phyloP scores from a whole-genome alignment of 768 basidiomycete genomes.

The Rhodosporidiobolus sp. region DNA sequence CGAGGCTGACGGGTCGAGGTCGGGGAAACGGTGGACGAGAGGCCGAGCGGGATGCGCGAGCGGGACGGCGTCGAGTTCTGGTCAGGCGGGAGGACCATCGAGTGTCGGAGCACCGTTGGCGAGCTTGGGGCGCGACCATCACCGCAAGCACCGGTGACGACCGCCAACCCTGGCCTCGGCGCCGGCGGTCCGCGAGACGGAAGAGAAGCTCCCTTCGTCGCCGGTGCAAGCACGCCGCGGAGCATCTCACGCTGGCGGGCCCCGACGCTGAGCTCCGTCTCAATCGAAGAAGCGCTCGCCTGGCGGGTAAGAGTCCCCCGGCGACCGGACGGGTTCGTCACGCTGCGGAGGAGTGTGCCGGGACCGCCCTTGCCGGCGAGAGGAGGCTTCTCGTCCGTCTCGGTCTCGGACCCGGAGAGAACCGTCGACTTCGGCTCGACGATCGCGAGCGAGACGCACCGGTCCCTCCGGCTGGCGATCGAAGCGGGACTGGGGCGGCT shows the following conservation, averaged over 20 bases:
- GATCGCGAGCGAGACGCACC: slow-evolving; percentile 31
- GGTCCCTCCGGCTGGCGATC: slow-evolving; percentile 24
- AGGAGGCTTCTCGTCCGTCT: slow-evolving; percentile 2
- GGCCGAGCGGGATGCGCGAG: neutral
- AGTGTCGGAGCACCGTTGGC: neutral
- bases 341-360: neutral
- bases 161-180: slow-evolving; percentile 15
- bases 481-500: slow-evolving; percentile 10
- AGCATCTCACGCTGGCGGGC: slow-evolving; percentile 38
- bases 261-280: slow-evolving; percentile 28
- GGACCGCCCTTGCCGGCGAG: neutral
- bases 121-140: neutral
- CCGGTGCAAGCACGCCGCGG: slow-evolving; percentile 18
- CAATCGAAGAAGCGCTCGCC: slow-evolving; percentile 22
- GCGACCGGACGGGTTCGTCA: neutral
- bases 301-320: neutral
- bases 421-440: neutral
- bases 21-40: neutral
- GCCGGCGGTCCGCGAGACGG: slow-evolving; percentile 24
- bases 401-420: slow-evolving; percentile 18
- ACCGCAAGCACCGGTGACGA: neutral
- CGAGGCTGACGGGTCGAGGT: neutral
- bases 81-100: neutral
- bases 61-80: neutral
- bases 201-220: slow-evolving; percentile 29